phyloP scores from a whole-genome alignment of 2,329 filamentous ascomycete species.

The Trichoderma oligosporum region DNA sequence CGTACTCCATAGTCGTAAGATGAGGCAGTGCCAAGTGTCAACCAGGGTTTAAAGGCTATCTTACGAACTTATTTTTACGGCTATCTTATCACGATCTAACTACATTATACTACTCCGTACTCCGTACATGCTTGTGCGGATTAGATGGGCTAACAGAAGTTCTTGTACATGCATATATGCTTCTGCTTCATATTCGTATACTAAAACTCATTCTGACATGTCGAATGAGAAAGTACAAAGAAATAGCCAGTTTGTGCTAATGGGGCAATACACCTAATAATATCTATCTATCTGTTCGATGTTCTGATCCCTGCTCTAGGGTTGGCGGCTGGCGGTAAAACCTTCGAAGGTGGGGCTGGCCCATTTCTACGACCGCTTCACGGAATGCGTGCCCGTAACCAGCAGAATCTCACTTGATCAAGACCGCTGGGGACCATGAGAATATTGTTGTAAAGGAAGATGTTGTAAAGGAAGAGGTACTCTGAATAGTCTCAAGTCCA shows the following conservation, averaged over 20 bases:
- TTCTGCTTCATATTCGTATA: not conserved
- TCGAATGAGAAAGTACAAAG: not conserved
- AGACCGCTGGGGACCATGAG: not conserved
- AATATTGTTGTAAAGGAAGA: not conserved
- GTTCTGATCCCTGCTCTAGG: not conserved
- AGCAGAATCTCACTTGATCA: not conserved
- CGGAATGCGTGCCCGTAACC: not conserved
- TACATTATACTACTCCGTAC: not conserved
- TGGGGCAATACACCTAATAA: too few relatives aligned
- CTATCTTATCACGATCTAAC: constrained; percentile 6
- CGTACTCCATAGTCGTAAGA: not conserved
- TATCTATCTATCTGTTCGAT: not conserved
- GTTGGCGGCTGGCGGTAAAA: not conserved
- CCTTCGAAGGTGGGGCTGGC: not conserved
- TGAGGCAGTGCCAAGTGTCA: not conserved
- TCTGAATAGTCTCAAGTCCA: not conserved
- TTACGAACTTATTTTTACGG: not conserved
- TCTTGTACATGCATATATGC: too few relatives aligned
- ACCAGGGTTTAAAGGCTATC: not conserved
- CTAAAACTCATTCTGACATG: not conserved
- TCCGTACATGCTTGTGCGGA: too few relatives aligned
- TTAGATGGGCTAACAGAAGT: not conserved
- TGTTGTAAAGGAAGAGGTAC: not conserved
- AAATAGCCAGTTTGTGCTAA: too few relatives aligned
- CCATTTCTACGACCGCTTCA: not conserved